Evolutionary conservation across 441 rosid genomes (phyloP).

Genomic region (Breynia disticha): DNA sequence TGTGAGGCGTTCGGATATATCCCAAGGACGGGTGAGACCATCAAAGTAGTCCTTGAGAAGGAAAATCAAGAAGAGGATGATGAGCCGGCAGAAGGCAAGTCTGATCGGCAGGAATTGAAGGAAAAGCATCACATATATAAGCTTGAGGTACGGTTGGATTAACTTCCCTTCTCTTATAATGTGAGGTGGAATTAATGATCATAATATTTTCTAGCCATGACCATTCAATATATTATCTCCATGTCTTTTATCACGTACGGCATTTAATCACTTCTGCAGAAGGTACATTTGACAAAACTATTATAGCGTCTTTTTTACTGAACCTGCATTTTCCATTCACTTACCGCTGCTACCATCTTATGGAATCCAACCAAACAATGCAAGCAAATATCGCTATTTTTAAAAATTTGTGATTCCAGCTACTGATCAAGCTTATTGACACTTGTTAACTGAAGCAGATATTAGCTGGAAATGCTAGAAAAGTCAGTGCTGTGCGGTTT

Average conservation of each 20-base stretch:
- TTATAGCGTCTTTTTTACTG: background rate
- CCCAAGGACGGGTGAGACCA: slow-evolving; percentile 90
- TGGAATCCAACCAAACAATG: too few species aligned
- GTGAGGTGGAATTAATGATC: too few species aligned
- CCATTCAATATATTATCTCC: too few species aligned
- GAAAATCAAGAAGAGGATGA: slow-evolving; percentile 66
- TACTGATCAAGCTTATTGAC: slow-evolving; percentile 2
- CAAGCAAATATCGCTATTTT: too few species aligned
- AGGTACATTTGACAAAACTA: too few species aligned
- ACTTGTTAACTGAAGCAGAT: slow-evolving; percentile 39
- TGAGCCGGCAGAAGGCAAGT: slow-evolving; percentile 43
- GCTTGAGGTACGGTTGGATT: slow-evolving; percentile 59
- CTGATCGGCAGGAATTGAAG: slow-evolving; percentile 58
- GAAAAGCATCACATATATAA: slow-evolving; percentile 65
- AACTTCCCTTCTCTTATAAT: slow-evolving; percentile 1
- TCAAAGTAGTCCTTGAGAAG: slow-evolving; percentile 74
- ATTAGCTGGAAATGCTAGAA: slow-evolving; percentile 93
- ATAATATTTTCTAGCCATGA: too few species aligned
- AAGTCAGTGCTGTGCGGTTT: slow-evolving; percentile 87
- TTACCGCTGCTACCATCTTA: too few species aligned
- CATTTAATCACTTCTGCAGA: too few species aligned
- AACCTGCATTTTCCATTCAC: too few species aligned
- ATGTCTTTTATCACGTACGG: too few species aligned
- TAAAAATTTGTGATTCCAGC: too few species aligned
- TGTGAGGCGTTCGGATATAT: slow-evolving; percentile 98